Conservation (phyloP, 805 yeast genomes). For the Pichia thaimueangensis region DNA sequence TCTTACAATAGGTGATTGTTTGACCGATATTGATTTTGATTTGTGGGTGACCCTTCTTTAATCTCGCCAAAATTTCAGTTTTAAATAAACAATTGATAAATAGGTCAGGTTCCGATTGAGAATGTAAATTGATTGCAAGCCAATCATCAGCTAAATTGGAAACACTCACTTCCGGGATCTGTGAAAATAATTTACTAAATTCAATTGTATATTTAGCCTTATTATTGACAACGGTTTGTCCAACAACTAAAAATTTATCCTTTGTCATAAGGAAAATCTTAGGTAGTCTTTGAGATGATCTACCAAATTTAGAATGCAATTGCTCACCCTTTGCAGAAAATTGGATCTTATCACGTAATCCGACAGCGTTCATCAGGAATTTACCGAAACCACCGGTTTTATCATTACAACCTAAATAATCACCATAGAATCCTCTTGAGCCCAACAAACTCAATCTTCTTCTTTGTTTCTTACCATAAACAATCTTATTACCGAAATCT, state of each 20-base stretch:
- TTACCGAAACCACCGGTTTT: conserved; percentile 65
- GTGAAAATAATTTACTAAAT: conserved; percentile 49
- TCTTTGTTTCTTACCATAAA: conserved; percentile 79
- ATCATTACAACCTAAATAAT: conserved; percentile 81
- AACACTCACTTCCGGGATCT: conserved; percentile 57
- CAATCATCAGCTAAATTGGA: conserved; percentile 87
- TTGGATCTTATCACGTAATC: conserved; percentile 60
- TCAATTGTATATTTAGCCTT: conserved; percentile 55
- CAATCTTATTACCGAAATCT: conserved; percentile 69
- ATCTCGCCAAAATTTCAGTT: conserved; percentile 77
- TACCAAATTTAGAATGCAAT: conserved; percentile 79
- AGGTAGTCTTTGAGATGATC: conserved; percentile 76
- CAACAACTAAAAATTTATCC: conserved; percentile 57
- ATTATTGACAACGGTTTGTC: conserved; percentile 59
- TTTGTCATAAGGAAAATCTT: conserved; percentile 68
- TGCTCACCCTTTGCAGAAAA: conserved; percentile 82
- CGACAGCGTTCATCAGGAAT: conserved; percentile 61
- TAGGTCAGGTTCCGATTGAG: conserved; percentile 63
- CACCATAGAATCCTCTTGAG: conserved; percentile 88
- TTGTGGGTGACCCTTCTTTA: conserved; percentile 54
- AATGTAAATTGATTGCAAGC: conserved; percentile 63
- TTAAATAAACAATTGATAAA: conserved; percentile 77
- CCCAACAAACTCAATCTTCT: conserved; percentile 84
- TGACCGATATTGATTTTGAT: conserved; percentile 62
- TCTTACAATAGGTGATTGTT: conserved; percentile 77